Conservation (phyloP, 2,329 filamentous ascomycete genomes). For the Ceratocystiopsis sp. region DNA sequence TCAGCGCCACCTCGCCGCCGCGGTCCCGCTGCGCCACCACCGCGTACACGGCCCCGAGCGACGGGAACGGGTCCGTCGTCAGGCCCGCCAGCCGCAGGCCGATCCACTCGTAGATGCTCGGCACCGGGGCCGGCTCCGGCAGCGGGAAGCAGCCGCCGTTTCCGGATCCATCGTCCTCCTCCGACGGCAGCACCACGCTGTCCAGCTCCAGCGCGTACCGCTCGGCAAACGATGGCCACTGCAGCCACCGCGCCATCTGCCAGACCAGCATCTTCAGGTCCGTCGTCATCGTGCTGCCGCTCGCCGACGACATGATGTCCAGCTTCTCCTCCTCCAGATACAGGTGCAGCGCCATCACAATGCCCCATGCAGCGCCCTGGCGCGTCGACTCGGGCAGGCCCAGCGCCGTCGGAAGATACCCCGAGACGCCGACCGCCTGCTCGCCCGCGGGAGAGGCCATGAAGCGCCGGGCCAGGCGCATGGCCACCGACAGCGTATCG, state of each 20-base stretch:
- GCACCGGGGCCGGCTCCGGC: constrained; percentile 15
- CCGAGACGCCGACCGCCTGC: constrained; percentile 31
- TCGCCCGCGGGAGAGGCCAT: constrained; percentile 41
- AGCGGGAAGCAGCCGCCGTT: constrained; percentile 6
- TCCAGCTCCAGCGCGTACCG: constrained; percentile 35
- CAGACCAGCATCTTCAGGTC: constrained; percentile 57
- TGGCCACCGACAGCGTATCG: constrained; percentile 28
- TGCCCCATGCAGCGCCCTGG: constrained; percentile 44
- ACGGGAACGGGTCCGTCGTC: constrained; percentile 21
- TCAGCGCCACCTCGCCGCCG: constrained; percentile 18
- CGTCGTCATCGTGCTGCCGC: constrained; percentile 24
- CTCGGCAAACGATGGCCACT: constrained; percentile 39
- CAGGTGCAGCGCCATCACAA: constrained; percentile 65
- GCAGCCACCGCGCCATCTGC: constrained; percentile 69
- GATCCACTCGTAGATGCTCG: constrained; percentile 35
- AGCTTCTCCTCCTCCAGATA: constrained; percentile 83
- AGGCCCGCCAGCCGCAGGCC: constrained; percentile 26
- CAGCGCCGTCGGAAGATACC: constrained; percentile 48
- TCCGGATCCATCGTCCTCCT: constrained; percentile 24
- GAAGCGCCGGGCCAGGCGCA: constrained; percentile 47
- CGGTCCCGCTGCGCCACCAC: constrained; percentile 19
- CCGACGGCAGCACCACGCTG: too few species aligned
- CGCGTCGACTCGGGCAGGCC: constrained; percentile 36
- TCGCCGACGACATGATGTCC: constrained; percentile 36
- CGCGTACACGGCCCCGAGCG: constrained; percentile 28